Base-by-base conservation (phyloP, 192 early-diverging fungal species). In the Gaertneriomyces sp. region DNA sequence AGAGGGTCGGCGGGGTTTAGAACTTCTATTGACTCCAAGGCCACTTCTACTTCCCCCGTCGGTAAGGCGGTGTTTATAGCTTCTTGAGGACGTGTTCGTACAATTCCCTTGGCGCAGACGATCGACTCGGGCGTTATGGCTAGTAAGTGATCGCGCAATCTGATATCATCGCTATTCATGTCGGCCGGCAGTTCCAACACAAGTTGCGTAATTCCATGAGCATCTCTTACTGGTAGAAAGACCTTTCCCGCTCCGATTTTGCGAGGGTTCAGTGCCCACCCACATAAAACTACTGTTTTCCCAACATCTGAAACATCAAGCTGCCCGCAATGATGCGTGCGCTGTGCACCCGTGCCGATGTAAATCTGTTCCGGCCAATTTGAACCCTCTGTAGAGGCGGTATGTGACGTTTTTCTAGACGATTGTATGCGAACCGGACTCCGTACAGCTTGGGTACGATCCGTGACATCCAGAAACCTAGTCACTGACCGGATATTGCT, bases 241-340 rank as follows among this genome's bases (percentile, higher is more conserved):
- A 87, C 71, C 11, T 93, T 75, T 40, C 86, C 81, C 47, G 85
- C 72, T 25, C 91, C 91, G 20, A 89, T 76, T 59, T 84, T 82
- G 20, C 69, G 49, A 7, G 70, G 67, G 85, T 86, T 49, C 11
- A 63, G 44, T 9, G 85, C 87, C 92, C 92, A 94, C 5, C 92
- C 92, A 67, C 80, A 84, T 12, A 94, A 71, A 6, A 81, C 79
- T 25, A 92, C 91, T 9, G 66, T 44, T 66, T 90, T 75, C 14
- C 86, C 88, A 43, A 83, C 74, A 66, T 90, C 76, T 16, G 51
- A 40, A 41, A 60, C 66, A 49, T 70, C 57, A n/a, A 94, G 65
- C n/a, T 89, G 81, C 11, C 90, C 90, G 60, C 90, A 91, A n/a
- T 76, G 85, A 72, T 94, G 92, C 9, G 91, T 91, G 54, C 90